Evolutionary conservation across 2,329 filamentous ascomycete species (phyloP).

Genomic region (Neofusicoccum parvum): DNA sequence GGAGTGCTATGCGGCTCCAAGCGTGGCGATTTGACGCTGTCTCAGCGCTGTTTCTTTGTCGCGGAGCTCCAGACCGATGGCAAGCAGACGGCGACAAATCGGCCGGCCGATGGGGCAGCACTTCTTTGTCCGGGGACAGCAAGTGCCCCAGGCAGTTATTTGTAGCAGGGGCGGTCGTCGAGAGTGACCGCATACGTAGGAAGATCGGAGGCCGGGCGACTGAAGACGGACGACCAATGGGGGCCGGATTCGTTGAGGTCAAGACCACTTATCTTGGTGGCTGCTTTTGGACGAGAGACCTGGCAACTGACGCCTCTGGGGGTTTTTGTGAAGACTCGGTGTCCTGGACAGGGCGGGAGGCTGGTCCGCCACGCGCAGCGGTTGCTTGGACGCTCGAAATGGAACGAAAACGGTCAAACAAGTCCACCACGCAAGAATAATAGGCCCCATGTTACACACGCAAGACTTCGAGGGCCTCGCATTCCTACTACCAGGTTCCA

Average conservation of each 20-base stretch:
- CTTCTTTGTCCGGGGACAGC: constrained; percentile 39
- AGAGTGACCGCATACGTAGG: constrained; percentile 39
- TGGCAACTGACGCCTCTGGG: constrained; percentile 16
- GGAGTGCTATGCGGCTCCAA: constrained; percentile 29
- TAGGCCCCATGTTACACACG: constrained; percentile 18
- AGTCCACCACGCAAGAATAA: constrained; percentile 4
- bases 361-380: constrained; percentile 19
- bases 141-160: constrained; percentile 39
- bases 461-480: constrained; percentile 20
- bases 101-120: constrained; percentile 28
- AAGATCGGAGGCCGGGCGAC: constrained; percentile 33
- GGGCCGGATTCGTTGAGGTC: constrained; percentile 40
- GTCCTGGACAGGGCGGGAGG: constrained; percentile 9
- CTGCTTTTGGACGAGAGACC: constrained; percentile 37
- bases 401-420: constrained; percentile 23
- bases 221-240: constrained; percentile 43
- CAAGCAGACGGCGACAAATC: constrained; percentile 34
- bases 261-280: constrained; percentile 32
- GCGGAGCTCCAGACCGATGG: constrained; percentile 29
- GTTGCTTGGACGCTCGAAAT: constrained; percentile 22
- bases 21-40: constrained; percentile 37
- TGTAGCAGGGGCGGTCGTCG: constrained; percentile 39
- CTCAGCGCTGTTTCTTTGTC: constrained; percentile 37
- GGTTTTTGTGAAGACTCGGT: constrained; percentile 19
- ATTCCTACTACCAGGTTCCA: constrained; percentile 21